Evolutionary conservation across 495 filamentous ascomycete genomes (phyloP), one percentile per base, ranked within the genome.

Genomic region (Penicillium nucicola): DNA sequence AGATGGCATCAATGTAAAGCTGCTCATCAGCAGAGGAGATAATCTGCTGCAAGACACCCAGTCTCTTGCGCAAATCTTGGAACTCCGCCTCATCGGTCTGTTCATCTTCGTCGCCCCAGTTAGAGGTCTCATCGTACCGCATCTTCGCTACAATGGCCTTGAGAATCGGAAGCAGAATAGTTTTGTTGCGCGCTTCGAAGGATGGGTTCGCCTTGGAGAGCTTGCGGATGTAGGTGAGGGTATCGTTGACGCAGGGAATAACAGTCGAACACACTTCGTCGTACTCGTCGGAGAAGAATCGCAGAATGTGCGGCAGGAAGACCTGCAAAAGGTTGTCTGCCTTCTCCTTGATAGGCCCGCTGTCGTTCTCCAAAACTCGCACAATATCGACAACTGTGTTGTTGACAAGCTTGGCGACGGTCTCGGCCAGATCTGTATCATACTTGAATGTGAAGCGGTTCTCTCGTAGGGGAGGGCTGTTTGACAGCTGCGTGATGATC

Each of bases 21-120:
- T 70, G 71, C 67, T 96, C 85, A 57, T 97, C 87, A 18, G 95
- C 87, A 11, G 82, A 82, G 8, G 93, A 90, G 18, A 97, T 82
- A 23, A 84, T 87, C 69, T 97, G 93, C 67, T 99, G 93, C 19
- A 97, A 74, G 19, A 89, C 82, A 60, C 92, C 89, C 39, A 99
- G 74, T 50, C 85, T 77, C 63, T 95, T 96, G 43, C 95, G 81
- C 34, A 97, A 81, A 44, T 97, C 92, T 57, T 95, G 88, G 61
- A 97, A 97, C 63, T 99, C 93, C n/a, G 93, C 95, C 64, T 97
- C 95, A 64, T 99, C 93, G 1, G 90, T 95, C 66, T 91, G 85
- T 47, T 93, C 89, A 51, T 95, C 92, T 61, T 97, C 93, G 37
- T 89, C 85, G 18, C 91, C 92, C 95, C 93, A 99, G 20, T 81